Conservation (phyloP, 106 monocot species). For the Vanilla planifolia region DNA sequence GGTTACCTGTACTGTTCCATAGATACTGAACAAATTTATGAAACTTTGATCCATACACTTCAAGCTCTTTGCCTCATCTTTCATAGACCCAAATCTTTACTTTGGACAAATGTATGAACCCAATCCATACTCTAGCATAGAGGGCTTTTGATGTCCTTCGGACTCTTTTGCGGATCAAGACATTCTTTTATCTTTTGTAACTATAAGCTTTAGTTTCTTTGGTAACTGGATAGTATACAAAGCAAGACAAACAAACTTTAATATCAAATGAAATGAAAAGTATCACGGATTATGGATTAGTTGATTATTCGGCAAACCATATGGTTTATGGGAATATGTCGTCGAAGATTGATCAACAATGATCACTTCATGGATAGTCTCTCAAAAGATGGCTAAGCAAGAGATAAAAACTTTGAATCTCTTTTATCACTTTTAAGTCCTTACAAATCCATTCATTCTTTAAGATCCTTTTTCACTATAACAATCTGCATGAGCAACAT, state of each 20-base stretch:
- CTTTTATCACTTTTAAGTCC: conserved; percentile 8
- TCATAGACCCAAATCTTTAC: conserved; percentile 10
- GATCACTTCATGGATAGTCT: conserved; percentile 6
- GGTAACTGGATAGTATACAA: conserved; percentile 17
- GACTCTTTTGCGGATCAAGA: conserved; percentile 1
- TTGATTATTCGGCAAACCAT: conserved; percentile 7
- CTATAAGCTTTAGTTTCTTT: conserved; percentile 16
- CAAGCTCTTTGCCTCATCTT: conserved; percentile 11
- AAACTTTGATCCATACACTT: conserved; percentile 11
- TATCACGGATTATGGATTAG: not conserved
- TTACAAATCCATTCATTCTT: conserved; percentile 14
- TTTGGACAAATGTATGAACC: conserved; percentile 12
- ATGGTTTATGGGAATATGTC: not conserved
- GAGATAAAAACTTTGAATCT: not conserved
- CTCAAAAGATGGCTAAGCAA: conserved; percentile 11
- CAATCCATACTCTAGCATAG: conserved; percentile 9
- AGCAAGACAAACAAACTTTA: conserved; percentile 13
- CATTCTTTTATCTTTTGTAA: conserved; percentile 10
- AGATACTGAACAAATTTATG: conserved; percentile 8
- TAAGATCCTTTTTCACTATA: conserved; percentile 5
- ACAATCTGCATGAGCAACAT: conserved; percentile 10
- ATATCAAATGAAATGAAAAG: conserved; percentile 3
- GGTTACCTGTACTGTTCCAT: conserved; percentile 6
- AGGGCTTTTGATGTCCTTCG: conserved; percentile 6
- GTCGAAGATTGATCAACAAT: not conserved